Evolutionary conservation across 768 basidiomycete species (phyloP).

Genomic region (Xanthoconium stramineum): DNA sequence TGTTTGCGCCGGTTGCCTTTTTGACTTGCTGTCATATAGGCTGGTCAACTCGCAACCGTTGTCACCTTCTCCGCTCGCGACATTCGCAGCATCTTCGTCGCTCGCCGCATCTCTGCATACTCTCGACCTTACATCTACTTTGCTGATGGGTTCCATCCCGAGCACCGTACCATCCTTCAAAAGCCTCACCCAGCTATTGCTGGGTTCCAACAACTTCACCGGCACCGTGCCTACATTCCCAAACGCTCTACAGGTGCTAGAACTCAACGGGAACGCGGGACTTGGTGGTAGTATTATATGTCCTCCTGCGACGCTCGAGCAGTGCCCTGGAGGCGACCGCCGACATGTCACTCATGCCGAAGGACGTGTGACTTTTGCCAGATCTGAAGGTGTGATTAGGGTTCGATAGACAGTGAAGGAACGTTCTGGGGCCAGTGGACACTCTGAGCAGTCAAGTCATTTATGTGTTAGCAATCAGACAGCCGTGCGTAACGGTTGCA

Average conservation of each 20-base stretch:
- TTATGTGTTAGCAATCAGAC: too few species aligned
- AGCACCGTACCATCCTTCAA: slow-evolving; percentile 31
- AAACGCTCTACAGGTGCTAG: slow-evolving; percentile 31
- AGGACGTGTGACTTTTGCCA: too few species aligned
- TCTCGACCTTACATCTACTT: slow-evolving; percentile 40
- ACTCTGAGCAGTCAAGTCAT: too few species aligned
- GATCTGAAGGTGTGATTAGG: too few species aligned
- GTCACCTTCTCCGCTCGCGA: slow-evolving; percentile 30
- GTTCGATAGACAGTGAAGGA: too few species aligned
- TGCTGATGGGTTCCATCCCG: slow-evolving; percentile 38
- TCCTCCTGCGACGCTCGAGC: slow-evolving; percentile 8
- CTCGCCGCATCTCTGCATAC: slow-evolving; percentile 33
- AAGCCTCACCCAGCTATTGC: slow-evolving; percentile 36
- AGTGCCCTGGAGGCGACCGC: too few species aligned
- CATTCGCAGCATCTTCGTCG: slow-evolving; percentile 30
- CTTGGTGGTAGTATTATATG: slow-evolving; percentile 30
- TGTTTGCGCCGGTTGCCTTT: not conserved
- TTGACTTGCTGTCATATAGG: slow-evolving; percentile 20
- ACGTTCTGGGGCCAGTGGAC: too few species aligned
- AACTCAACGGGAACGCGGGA: slow-evolving; percentile 36
- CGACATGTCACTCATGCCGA: too few species aligned
- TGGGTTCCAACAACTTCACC: slow-evolving; percentile 37
- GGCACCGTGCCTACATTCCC: slow-evolving; percentile 37
- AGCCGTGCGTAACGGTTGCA: too few species aligned
- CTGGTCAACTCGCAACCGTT: slow-evolving; percentile 37